A percentile compares a stretch with the other conserved stretches of the same genome.
phyloP scores from a whole-genome alignment of 257 asterid genomes.

The Hygrophila difformis region DNA sequence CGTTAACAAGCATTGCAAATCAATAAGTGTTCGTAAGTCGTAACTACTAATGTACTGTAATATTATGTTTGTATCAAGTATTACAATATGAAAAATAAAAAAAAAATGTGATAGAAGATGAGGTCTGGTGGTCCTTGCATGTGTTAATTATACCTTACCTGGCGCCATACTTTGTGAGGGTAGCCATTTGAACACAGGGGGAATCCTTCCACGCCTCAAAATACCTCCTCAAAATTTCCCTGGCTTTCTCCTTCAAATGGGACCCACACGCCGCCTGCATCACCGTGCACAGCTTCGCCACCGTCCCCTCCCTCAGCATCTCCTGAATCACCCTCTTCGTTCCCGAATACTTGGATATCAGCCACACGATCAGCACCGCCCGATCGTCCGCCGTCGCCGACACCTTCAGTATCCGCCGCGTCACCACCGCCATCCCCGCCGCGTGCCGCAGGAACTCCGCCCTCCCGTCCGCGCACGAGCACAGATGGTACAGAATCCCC shows the following conservation, averaged over 20 bases:
- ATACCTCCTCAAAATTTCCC: slow-evolving; percentile 39
- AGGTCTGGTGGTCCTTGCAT: no score
- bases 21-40: no score
- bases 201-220: slow-evolving; percentile 39
- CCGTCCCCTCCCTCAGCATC: slow-evolving; percentile 43
- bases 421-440: slow-evolving; percentile 39
- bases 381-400: slow-evolving; percentile 36
- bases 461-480: slow-evolving; percentile 55
- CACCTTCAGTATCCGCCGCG: slow-evolving; percentile 37
- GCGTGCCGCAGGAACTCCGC: slow-evolving; percentile 51
- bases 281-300: slow-evolving; percentile 46
- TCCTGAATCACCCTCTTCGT: slow-evolving; percentile 36
- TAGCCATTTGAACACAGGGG: slow-evolving; percentile 32
- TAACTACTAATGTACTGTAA: no score
- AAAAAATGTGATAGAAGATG: no score
- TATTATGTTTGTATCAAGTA: no score
- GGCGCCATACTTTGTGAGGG: slow-evolving; percentile 21
- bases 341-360: slow-evolving; percentile 31
- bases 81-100: no score
- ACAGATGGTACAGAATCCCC: slow-evolving; percentile 32
- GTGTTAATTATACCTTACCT: no score
- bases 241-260: slow-evolving; percentile 34
- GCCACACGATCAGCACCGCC: slow-evolving; percentile 32
- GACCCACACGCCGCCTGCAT: slow-evolving; percentile 27
- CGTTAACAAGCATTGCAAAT: no score